These are phyloP conservation scores for Citrullus amarus DNA, from an alignment of 306 rosid genomes.

Conservation along the genomic window DNA sequence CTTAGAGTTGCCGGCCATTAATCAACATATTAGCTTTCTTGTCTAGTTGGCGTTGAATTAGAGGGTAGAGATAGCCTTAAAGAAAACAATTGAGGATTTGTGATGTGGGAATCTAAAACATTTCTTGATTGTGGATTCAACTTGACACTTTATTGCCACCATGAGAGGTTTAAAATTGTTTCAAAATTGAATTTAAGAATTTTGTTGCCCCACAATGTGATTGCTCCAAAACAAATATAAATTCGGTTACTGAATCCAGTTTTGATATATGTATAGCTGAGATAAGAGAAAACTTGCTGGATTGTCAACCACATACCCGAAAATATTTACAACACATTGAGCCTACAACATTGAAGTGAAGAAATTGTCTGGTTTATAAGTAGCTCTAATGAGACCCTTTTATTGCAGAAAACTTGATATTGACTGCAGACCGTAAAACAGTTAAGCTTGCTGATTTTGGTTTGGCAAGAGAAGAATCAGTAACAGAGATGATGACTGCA, in stretches of 20 bases:
- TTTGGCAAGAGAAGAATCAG: constrained; percentile 16
- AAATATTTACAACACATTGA: background rate
- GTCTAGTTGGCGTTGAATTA: background rate
- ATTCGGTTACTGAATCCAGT: background rate
- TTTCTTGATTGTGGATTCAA: background rate
- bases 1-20: background rate
- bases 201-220: background rate
- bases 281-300: background rate
- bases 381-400: background rate
- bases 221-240: background rate
- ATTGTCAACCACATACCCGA: background rate
- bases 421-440: constrained; percentile 11
- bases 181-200: background rate
- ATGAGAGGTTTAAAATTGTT: background rate
- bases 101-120: background rate
- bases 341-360: background rate
- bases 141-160: background rate
- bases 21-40: background rate
- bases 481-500: constrained; percentile 16
- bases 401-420: constrained; percentile 10
- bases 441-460: constrained; percentile 16
- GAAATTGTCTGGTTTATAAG: too few relatives aligned
- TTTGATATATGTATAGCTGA: background rate
- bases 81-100: background rate
- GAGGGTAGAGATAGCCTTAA: background rate